Conservation (phyloP, 805 yeast genomes). For the Candida ascalaphidarum region DNA sequence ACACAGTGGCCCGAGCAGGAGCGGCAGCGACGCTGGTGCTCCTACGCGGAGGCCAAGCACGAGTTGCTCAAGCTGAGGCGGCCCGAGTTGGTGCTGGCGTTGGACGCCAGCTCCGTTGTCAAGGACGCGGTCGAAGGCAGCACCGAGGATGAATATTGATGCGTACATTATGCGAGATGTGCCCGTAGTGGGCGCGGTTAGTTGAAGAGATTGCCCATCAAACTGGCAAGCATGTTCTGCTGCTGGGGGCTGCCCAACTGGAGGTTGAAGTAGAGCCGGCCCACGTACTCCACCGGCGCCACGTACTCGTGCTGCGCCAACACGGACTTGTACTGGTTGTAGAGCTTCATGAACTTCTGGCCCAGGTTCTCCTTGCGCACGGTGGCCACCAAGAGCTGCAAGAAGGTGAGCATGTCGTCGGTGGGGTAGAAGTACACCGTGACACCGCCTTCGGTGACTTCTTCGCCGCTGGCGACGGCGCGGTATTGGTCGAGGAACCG, state of each 20-base stretch:
- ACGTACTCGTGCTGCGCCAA: slow-evolving; percentile 26
- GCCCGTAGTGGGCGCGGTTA: slow-evolving; percentile 4
- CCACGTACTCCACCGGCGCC: slow-evolving; percentile 47
- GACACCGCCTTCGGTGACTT: slow-evolving; percentile 15
- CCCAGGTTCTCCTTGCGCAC: slow-evolving; percentile 43
- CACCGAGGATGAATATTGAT: slow-evolving; percentile 5
- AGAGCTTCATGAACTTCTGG: slow-evolving; percentile 46
- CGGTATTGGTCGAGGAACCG: slow-evolving; percentile 12
- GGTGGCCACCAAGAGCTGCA: slow-evolving; percentile 56
- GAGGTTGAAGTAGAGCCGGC: slow-evolving; percentile 55
- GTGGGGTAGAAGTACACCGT: slow-evolving; percentile 25
- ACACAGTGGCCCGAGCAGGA: slow-evolving; percentile 69
- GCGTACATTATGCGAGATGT: too few relatives aligned
- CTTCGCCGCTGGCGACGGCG: slow-evolving; percentile 5
- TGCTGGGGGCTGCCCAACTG: slow-evolving; percentile 30
- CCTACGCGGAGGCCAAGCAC: slow-evolving; percentile 55
- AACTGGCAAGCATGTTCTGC: slow-evolving; percentile 38
- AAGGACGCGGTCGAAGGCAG: slow-evolving; percentile 18
- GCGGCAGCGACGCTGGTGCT: slow-evolving; percentile 71
- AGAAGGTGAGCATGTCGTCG: slow-evolving; percentile 50
- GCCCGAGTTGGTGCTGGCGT: slow-evolving; percentile 59
- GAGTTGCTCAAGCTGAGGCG: slow-evolving; percentile 51
- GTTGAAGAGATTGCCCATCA: slow-evolving; percentile 56
- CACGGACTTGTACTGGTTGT: slow-evolving; percentile 36
- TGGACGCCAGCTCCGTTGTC: slow-evolving; percentile 45